Evolutionary conservation across 257 asterid species (phyloP), one percentile per base, ranked within the genome.

Genomic region (Penstemon barbatus): DNA sequence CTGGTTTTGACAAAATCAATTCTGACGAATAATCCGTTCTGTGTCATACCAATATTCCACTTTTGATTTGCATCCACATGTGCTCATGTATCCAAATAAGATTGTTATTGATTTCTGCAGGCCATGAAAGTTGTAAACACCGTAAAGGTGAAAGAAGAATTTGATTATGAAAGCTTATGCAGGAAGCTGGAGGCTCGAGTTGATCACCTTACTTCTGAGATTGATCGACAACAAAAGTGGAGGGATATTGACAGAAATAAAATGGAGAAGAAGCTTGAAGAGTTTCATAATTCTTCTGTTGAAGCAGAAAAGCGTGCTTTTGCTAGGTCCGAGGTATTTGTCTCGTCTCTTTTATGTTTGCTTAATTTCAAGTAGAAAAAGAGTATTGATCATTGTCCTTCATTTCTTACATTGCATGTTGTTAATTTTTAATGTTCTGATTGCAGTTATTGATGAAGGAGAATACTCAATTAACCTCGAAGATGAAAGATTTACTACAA

Each of bases 131-230:
- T 91, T 50, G 82, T 89, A 56, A 91, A 89, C 76, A 69, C 68
- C 1, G 85, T 91, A 66, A 91, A 87, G 86, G 78, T 85, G 81
- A 91, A 89, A 79, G 97, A 91, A 84, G 96, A 91, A 77, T 91
- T 89, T 67, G 97, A 91, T 74, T 91, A 91, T 46, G 95, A 91
- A 78, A 83, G 89, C 85, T 81, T 89, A 64, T 89, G 97, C 77
- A 78, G 91, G 86, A 89, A 84, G 79, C 82, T 91, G 65, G 97
- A 89, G 90, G 70, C 78, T 75, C 91, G 85, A 79, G 82, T 91
- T 53, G 91, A 91, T 63, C 89, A 82, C 68, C 95, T 91, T 71
- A 84, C 86, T 38, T 81, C 81, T 39, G 95, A 86, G 75, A 70
- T 91, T 71, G 97, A 91, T 72, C 86, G 87, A 71, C 89, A 84